Evolutionary conservation across 2,329 filamentous ascomycete genomes (phyloP).

Genomic region (Herpotrichia juniperi): DNA sequence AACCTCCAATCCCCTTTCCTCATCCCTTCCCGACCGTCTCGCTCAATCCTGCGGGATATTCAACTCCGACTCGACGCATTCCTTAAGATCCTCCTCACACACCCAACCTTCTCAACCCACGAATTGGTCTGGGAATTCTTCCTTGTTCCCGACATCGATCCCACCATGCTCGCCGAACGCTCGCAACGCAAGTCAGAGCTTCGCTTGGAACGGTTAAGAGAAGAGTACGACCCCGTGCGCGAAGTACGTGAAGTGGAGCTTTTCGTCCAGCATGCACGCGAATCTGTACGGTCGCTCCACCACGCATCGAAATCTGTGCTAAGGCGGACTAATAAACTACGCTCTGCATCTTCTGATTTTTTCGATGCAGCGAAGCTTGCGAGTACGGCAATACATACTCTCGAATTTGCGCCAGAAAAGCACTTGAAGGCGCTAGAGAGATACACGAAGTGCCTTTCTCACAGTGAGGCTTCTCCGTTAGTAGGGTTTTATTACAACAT

Average conservation of each 20-base stretch:
- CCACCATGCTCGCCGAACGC: slow-evolving; percentile 86
- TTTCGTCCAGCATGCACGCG: slow-evolving; percentile 88
- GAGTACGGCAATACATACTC: slow-evolving; percentile 58
- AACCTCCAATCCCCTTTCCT: slow-evolving; percentile 88
- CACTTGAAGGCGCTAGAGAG: slow-evolving; percentile 75
- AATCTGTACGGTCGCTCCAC: slow-evolving; percentile 85
- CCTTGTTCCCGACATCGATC: slow-evolving; percentile 89
- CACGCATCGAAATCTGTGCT: slow-evolving; percentile 82
- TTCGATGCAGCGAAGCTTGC: slow-evolving; percentile 66
- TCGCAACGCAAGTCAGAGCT: slow-evolving; percentile 86
- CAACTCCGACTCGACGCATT: slow-evolving; percentile 88
- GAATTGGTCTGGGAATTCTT: slow-evolving; percentile 99
- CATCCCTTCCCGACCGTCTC: slow-evolving; percentile 88
- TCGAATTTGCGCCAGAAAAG: slow-evolving; percentile 70
- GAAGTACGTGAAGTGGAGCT: slow-evolving; percentile 89
- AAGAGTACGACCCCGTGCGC: slow-evolving; percentile 82
- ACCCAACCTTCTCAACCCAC: slow-evolving; percentile 93
- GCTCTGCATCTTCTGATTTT: slow-evolving; percentile 69
- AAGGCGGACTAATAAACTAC: slow-evolving; percentile 76
- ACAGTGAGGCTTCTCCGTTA: slow-evolving; percentile 75
- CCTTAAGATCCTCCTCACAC: slow-evolving; percentile 80
- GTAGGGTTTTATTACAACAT: slow-evolving; percentile 76
- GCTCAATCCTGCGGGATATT: slow-evolving; percentile 83
- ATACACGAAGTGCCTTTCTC: slow-evolving; percentile 70
- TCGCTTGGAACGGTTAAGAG: slow-evolving; percentile 80